These are phyloP conservation scores for Dryas octopetala DNA, from an alignment of 306 rosid species.

Conservation along the genomic window DNA sequence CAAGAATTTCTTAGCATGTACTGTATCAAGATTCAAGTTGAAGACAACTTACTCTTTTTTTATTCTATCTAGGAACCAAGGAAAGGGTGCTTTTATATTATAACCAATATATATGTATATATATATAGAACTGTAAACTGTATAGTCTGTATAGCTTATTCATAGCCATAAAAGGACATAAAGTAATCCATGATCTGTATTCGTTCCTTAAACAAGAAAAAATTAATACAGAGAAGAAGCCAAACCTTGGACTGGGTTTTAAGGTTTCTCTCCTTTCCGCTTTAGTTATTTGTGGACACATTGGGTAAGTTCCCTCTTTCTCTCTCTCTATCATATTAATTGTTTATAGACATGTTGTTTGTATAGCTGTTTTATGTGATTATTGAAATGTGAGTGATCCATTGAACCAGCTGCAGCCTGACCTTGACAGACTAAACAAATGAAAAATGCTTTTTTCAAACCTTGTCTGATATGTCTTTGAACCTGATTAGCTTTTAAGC, in stretches of 20 bases:
- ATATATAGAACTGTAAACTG: constrained; percentile 16
- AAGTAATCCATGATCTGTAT: constrained; percentile 30
- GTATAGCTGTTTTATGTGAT: constrained; percentile 17
- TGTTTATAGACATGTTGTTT: constrained; percentile 6
- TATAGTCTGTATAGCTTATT: constrained; percentile 16
- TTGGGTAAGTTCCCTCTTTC: constrained; percentile 24
- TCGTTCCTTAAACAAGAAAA: constrained; percentile 41
- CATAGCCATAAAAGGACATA: constrained; percentile 22
- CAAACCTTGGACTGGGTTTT: constrained; percentile 56
- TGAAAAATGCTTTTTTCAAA: constrained; percentile 27
- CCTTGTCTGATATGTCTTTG: constrained; percentile 36
- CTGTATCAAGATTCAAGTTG: constrained; percentile 50
- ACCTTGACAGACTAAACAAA: constrained; percentile 35
- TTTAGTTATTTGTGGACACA: constrained; percentile 22
- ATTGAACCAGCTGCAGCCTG: constrained; percentile 35
- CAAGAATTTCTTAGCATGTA: constrained; percentile 40
- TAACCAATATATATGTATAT: neutral
- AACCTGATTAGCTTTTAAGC: constrained; percentile 35
- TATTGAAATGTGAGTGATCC: constrained; percentile 38
- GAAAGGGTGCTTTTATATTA: constrained; percentile 25
- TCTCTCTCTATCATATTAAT: neutral
- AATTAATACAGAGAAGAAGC: constrained; percentile 34
- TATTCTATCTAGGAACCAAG: constrained; percentile 19
- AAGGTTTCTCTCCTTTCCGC: constrained; percentile 40
- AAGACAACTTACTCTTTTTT: constrained; percentile 1